Evolutionary conservation across 257 asterid genomes (phyloP).

Genomic region (Agastache rugosa): DNA sequence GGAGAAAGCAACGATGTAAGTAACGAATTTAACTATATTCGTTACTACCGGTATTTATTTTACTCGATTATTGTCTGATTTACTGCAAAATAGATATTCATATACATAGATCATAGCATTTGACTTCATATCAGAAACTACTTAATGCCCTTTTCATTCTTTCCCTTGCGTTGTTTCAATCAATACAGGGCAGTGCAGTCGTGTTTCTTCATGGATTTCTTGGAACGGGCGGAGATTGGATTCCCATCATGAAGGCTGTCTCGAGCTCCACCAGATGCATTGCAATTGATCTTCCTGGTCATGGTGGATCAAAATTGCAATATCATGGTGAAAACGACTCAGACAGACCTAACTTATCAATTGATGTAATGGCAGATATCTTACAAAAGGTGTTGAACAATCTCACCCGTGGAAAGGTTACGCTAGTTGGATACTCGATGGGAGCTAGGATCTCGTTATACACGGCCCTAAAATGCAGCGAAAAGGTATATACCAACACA

Average conservation of each 20-base stretch:
- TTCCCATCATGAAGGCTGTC: constrained; percentile 80
- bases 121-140: too few species aligned
- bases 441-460: constrained; percentile 87
- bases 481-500: constrained; percentile 54
- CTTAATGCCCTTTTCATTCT: neutral
- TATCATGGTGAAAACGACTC: constrained; percentile 39
- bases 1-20: constrained; percentile 74
- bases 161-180: constrained; percentile 16
- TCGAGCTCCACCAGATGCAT: constrained; percentile 78
- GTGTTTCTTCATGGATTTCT: constrained; percentile 96
- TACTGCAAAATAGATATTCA: too few species aligned
- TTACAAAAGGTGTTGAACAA: constrained; percentile 60
- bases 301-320: constrained; percentile 71
- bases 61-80: neutral
- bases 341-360: constrained; percentile 56
- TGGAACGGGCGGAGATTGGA: constrained; percentile 82
- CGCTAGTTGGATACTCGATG: constrained; percentile 90
- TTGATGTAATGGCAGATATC: constrained; percentile 61
- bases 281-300: constrained; percentile 96
- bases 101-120: too few species aligned
- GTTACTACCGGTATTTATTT: neutral
- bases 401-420: constrained; percentile 60
- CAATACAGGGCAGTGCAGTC: constrained; percentile 61
- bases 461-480: constrained; percentile 69
- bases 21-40: neutral